phyloP scores from a whole-genome alignment of 2,329 filamentous ascomycete genomes.

The Aspergillus japonicus region DNA sequence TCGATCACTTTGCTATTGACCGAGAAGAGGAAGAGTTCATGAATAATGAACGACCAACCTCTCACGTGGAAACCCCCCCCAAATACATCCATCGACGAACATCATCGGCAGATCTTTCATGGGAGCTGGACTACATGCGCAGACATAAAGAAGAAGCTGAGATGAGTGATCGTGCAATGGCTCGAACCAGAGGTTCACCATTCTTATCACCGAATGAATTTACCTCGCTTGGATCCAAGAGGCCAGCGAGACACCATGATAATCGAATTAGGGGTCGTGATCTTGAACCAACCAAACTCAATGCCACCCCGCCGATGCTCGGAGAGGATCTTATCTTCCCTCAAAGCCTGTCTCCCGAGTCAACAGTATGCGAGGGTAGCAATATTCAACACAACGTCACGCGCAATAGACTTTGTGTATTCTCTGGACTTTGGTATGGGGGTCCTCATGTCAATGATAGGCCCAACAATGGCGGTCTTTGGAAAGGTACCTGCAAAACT shows the following conservation, averaged over 20 bases:
- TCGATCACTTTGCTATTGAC: constrained; percentile 49
- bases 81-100: constrained; percentile 36
- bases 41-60: constrained; percentile 26
- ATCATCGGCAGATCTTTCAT: constrained; percentile 53
- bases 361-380: constrained; percentile 78
- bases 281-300: constrained; percentile 58
- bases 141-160: constrained; percentile 68
- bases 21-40: constrained; percentile 37
- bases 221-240: constrained; percentile 5
- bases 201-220: constrained; percentile 31
- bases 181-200: constrained; percentile 29
- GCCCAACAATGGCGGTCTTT: constrained; percentile 38
- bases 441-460: constrained; percentile 55
- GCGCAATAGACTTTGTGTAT: constrained; percentile 50
- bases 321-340: constrained; percentile 79
- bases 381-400: constrained; percentile 58
- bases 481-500: constrained; percentile 43
- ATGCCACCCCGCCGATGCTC: constrained; percentile 77
- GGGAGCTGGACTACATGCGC: constrained; percentile 80
- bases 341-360: constrained; percentile 76
- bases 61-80: neutral
- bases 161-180: constrained; percentile 39
- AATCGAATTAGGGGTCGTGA: constrained; percentile 23
- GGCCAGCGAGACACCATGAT: constrained; percentile 11
- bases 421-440: constrained; percentile 72